Evolutionary conservation across 192 early-diverging fungal species (phyloP).

Genomic region (Radiomyces spectabilis): DNA sequence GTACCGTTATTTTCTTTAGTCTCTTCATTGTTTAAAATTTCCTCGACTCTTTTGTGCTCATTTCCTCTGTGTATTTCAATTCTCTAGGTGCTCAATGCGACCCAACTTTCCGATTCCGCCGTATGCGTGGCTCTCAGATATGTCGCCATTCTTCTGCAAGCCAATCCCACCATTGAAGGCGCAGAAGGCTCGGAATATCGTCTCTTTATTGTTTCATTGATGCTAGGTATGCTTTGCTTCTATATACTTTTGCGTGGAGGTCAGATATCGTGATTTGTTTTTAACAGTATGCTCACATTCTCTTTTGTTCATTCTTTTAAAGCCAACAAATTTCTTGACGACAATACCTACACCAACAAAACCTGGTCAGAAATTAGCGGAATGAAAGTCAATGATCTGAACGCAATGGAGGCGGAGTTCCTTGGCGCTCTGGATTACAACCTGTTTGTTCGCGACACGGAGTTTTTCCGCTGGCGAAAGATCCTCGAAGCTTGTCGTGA

Average conservation of each 20-base stretch:
- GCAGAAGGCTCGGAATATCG: conserved; percentile 50
- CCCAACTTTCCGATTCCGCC: conserved; percentile 38
- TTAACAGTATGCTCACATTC: too few species aligned
- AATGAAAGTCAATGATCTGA: conserved; percentile 75
- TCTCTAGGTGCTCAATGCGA: conserved; percentile 44
- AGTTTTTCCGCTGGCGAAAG: conserved; percentile 63
- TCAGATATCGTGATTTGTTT: too few species aligned
- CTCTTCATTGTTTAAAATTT: background rate
- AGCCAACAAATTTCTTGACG: conserved; percentile 78
- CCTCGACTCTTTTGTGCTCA: background rate
- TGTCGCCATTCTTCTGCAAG: conserved; percentile 34
- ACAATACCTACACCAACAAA: conserved; percentile 85
- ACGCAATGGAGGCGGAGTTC: conserved; percentile 82
- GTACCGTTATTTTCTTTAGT: conserved; percentile 5
- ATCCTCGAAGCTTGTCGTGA: conserved; percentile 33
- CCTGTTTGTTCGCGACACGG: conserved; percentile 55
- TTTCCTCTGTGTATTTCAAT: background rate
- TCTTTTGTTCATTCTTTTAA: background rate
- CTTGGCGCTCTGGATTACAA: conserved; percentile 66
- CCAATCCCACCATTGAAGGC: conserved; percentile 32
- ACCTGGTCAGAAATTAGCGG: conserved; percentile 84
- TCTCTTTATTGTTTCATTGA: conserved; percentile 45
- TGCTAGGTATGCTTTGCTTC: conserved; percentile 32
- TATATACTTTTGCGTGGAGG: too few species aligned
- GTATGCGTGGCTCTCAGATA: conserved; percentile 43